phyloP scores from a whole-genome alignment of 1,284 basidiomycete species.

The Ganoderma sinense region DNA sequence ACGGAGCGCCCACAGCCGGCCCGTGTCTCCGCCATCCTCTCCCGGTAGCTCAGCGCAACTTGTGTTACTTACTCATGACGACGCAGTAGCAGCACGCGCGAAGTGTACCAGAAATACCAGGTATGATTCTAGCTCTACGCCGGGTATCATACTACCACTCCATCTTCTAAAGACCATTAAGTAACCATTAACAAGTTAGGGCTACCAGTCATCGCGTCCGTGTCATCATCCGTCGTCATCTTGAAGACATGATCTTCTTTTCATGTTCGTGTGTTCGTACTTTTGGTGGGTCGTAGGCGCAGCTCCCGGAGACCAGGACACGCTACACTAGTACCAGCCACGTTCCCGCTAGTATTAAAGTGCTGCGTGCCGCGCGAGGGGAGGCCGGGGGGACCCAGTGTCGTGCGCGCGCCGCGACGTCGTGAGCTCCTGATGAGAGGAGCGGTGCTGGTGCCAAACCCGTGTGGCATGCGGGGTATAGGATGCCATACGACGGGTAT shows the following conservation, averaged over 20 bases:
- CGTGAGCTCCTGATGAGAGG: slow-evolving; percentile 1
- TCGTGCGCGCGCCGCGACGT: neutral
- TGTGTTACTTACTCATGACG: neutral
- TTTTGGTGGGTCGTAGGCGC: neutral
- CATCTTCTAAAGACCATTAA: neutral
- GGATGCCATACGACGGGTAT: neutral
- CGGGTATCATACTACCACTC: neutral
- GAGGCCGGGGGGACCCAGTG: no score
- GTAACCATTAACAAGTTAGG: neutral
- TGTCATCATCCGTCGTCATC: neutral
- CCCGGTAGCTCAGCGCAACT: neutral
- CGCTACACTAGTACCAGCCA: neutral
- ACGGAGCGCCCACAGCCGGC: no score
- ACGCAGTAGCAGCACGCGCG: neutral
- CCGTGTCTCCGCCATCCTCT: no score
- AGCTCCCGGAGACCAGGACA: neutral
- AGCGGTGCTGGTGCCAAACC: neutral
- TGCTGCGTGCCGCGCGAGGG: neutral
- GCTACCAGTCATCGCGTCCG: neutral
- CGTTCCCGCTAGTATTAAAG: neutral
- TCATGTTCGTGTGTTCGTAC: neutral
- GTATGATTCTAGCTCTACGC: neutral
- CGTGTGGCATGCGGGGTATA: neutral
- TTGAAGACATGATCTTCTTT: neutral
- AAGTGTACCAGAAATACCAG: neutral